Conservation (phyloP, 495 filamentous ascomycete species). For the Amphirosellinia nigrospora region DNA sequence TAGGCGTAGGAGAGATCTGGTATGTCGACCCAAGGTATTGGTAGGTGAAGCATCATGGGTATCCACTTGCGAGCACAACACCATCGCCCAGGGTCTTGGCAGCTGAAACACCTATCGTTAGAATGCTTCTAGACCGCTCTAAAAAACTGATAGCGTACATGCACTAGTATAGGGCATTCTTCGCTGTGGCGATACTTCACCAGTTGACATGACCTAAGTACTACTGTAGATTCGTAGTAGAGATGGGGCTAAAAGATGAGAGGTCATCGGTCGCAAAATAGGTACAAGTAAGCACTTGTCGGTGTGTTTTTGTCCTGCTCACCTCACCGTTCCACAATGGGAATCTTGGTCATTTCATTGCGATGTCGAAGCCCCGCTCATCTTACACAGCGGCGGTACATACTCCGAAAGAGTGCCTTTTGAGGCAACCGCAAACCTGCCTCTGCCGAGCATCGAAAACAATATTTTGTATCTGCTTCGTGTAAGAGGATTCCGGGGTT, state of each 20-base stretch:
- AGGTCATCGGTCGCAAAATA: neutral
- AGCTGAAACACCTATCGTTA: conserved; percentile 29
- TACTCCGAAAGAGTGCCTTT: too few relatives aligned
- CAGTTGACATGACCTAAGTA: neutral
- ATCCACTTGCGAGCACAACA: conserved; percentile 12
- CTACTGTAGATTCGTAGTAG: neutral
- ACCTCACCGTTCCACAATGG: too few relatives aligned
- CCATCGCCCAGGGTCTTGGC: conserved; percentile 32
- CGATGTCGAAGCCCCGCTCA: too few relatives aligned
- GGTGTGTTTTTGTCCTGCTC: neutral
- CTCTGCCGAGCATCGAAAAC: too few relatives aligned
- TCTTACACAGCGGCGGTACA: too few relatives aligned
- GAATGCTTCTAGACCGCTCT: neutral
- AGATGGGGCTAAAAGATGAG: neutral
- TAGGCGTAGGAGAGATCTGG: neutral
- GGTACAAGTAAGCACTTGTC: neutral
- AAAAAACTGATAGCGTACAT: neutral
- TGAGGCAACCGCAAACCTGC: too few relatives aligned
- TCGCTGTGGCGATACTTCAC: neutral
- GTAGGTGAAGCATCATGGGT: neutral
- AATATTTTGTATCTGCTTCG: too few relatives aligned
- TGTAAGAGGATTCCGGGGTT: too few relatives aligned
- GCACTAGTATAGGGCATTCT: neutral
- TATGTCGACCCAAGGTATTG: neutral
- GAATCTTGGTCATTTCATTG: too few relatives aligned